These are phyloP conservation scores for Fagopyrum tataricum DNA, from an alignment of 148 eudicot genomes.

Conservation along the genomic window DNA sequence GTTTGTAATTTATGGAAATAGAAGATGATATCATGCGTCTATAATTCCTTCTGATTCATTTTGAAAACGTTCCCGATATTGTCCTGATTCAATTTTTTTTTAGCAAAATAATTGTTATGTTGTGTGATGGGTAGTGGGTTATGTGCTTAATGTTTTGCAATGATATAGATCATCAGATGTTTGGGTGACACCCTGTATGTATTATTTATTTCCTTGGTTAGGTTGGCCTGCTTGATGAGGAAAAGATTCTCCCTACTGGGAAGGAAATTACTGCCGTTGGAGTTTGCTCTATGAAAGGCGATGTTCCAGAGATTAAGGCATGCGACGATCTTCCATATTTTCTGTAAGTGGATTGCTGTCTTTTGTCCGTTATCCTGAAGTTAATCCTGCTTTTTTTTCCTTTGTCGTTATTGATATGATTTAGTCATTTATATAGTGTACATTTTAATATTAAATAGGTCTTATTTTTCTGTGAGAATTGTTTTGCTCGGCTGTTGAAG, in stretches of 20 bases:
- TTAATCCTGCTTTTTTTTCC: neutral
- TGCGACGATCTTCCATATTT: slow-evolving; percentile 74
- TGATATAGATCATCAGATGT: neutral
- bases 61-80: neutral
- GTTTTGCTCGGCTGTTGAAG: neutral
- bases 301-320: slow-evolving; percentile 57
- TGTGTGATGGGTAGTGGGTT: neutral
- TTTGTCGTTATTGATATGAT: neutral
- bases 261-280: slow-evolving; percentile 87
- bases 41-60: neutral
- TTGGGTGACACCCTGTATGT: neutral
- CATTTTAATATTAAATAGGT: neutral
- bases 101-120: neutral
- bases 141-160: neutral
- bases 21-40: neutral
- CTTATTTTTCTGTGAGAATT: neutral
- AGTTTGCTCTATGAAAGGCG: slow-evolving; percentile 46
- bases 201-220: slow-evolving; percentile 13
- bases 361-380: neutral
- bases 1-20: neutral
- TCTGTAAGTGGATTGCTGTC: slow-evolving; percentile 38
- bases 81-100: neutral
- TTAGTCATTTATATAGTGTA: neutral
- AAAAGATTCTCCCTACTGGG: slow-evolving; percentile 86
- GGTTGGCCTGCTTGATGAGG: slow-evolving; percentile 82